These are phyloP conservation scores for Phytophthora megakarya DNA, from an alignment of 352 stramenopile species.

Conservation along the genomic window DNA sequence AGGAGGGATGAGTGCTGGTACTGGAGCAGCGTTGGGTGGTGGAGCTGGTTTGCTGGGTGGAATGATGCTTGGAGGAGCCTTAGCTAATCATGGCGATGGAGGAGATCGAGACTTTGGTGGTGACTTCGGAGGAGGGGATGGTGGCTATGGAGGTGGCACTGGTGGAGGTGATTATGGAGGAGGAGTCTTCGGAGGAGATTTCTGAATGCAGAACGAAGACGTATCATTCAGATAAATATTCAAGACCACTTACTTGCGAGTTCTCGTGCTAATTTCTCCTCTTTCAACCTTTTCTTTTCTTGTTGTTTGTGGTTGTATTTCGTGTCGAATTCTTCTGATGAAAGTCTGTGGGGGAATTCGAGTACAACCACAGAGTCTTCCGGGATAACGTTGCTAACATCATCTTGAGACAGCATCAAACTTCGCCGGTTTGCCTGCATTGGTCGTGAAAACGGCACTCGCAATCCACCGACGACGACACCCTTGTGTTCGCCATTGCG, in stretches of 20 bases:
- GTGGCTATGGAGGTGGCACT: constrained; percentile 33
- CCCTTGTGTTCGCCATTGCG: constrained; percentile 35
- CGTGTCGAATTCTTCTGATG: constrained; percentile 5
- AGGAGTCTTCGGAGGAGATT: constrained; percentile 53
- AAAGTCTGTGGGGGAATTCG: constrained; percentile 31
- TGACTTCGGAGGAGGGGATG: constrained; percentile 11
- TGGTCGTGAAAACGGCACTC: constrained; percentile 35
- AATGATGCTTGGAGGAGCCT: constrained; percentile 40
- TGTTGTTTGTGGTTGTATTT: constrained; percentile 14
- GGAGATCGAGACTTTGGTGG: constrained; percentile 34
- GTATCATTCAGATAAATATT: constrained; percentile 17
- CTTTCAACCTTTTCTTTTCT: constrained; percentile 24
- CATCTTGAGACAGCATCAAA: constrained; percentile 21
- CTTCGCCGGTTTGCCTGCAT: constrained; percentile 38
- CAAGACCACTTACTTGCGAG: constrained; percentile 27
- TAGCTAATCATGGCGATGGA: constrained; percentile 40
- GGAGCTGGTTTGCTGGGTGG: constrained; percentile 53
- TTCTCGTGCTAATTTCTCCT: constrained; percentile 29
- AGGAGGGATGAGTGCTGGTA: constrained; percentile 51
- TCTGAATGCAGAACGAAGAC: constrained; percentile 34
- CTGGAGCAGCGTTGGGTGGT: constrained; percentile 51
- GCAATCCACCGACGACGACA: constrained; percentile 30
- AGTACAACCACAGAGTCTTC: constrained; percentile 24
- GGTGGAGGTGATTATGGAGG: constrained; percentile 37
- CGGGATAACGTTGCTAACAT: constrained; percentile 22